Evolutionary conservation across 1,284 basidiomycete species (phyloP).

Genomic region (Ceratobasidium sp.): DNA sequence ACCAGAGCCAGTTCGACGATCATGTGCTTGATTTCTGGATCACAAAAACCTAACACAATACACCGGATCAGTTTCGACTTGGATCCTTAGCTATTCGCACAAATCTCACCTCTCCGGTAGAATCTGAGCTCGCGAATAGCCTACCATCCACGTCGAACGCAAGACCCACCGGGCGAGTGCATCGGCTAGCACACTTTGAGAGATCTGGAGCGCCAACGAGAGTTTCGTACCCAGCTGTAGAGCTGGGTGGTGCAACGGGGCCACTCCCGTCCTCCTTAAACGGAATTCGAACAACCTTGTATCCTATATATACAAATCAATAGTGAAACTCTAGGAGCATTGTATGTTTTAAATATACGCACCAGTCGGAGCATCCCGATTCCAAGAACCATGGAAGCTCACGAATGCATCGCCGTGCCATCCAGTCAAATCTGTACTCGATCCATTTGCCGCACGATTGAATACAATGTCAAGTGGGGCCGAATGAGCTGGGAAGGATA

Average conservation of each 20-base stretch:
- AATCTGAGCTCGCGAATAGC: too few relatives aligned
- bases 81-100: too few relatives aligned
- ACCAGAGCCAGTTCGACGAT: too few relatives aligned
- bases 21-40: too few relatives aligned
- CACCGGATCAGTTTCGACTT: too few relatives aligned
- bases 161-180: conserved; percentile 28
- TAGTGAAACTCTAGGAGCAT: background rate
- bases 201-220: background rate
- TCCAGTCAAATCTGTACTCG: background rate
- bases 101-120: too few relatives aligned
- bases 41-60: too few relatives aligned
- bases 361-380: conserved; percentile 28
- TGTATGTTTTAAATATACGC: background rate
- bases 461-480: conserved; percentile 37
- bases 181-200: conserved; percentile 1
- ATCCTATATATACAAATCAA: background rate
- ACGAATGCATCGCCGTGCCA: conserved; percentile 38
- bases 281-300: conserved; percentile 5
- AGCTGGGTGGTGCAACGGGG: background rate
- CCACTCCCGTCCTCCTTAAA: background rate
- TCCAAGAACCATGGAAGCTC: conserved; percentile 39
- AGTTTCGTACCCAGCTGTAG: conserved; percentile 12
- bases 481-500: conserved; percentile 27
- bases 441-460: background rate
- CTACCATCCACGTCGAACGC: background rate